Evolutionary conservation across 352 stramenopile species (phyloP), one percentile per base, ranked within the genome.

Genomic region (Pythium phragmitis): DNA sequence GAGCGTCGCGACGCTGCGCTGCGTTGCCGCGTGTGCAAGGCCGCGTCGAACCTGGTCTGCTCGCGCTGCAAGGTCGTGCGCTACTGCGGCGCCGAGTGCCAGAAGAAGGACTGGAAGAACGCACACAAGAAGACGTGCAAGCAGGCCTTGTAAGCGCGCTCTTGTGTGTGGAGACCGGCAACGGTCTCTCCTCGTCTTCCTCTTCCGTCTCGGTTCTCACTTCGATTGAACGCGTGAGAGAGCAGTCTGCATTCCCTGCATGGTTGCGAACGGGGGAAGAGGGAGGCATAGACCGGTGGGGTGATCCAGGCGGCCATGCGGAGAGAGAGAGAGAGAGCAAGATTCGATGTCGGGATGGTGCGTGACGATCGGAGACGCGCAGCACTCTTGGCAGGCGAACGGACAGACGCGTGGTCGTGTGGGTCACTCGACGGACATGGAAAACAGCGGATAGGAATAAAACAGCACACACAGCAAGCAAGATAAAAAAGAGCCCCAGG

Each of bases 61-160:
- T 91, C 84, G 62, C 87, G 85, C 69, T 96, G 87, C 84, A 92
- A 94, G 75, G 65, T 67, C 50, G 84, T 92, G 61, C 85, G 87
- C 61, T 96, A 96, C 83, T 96, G 87, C 60, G 85, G 80, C 28
- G 79, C 82, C 21, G 83, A 92, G 17, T 96, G 87, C 80, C 87
- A 96, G 71, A 93, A 92, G 73, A 84, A 94, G 67, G 85, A 94
- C 78, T 96, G 87, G 87, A 93, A 93, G 77, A 70, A 66, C 23
- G 69, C 77, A 57, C 87, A 94, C 85, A 96, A 95, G 82, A 82
- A 80, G 61, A 85, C 84, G 36, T 95, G 87, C 79, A 95, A 93
- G 78, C 73, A 77, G 16, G 76, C 77, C 30, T 11, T 73, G 60
- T 73, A 73, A 73, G 66, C 11, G 8, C 41, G n/a, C n/a, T 67